Evolutionary conservation across 192 early-diverging fungal species (phyloP).

Genomic region (Backusella tarrabulga): DNA sequence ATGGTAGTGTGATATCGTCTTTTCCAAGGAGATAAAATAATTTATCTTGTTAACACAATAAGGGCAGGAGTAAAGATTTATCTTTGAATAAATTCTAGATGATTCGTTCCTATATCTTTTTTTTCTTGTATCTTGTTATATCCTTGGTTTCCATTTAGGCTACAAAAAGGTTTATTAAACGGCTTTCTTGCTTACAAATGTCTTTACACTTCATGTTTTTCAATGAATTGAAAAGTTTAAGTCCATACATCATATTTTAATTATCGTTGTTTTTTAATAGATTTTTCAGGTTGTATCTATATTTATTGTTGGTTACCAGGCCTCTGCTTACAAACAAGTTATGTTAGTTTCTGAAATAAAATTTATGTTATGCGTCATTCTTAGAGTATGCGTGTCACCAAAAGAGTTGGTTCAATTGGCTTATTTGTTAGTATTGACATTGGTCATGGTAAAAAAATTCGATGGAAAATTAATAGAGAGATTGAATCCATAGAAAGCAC

Average conservation of each 20-base stretch:
- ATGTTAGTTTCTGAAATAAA: neutral
- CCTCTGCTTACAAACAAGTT: neutral
- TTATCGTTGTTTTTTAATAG: neutral
- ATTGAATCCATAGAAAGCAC: too few species aligned
- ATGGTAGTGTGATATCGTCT: neutral
- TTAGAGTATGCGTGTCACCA: neutral
- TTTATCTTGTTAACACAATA: neutral
- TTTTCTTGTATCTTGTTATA: neutral
- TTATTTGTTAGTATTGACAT: too few species aligned
- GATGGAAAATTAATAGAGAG: too few species aligned
- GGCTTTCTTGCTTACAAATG: neutral
- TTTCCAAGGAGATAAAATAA: neutral
- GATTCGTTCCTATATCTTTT: neutral
- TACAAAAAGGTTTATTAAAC: neutral
- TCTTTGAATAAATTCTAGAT: neutral
- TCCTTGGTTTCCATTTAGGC: neutral
- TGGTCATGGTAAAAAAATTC: too few species aligned
- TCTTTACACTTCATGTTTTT: neutral
- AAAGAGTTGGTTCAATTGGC: neutral
- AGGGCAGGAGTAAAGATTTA: neutral
- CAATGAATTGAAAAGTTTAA: neutral
- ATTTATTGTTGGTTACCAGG: neutral
- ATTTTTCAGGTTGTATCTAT: neutral
- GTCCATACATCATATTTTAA: neutral
- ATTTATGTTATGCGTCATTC: neutral